These are phyloP conservation scores for Theobroma grandiflorum DNA, from an alignment of 441 rosid genomes.

Conservation along the genomic window DNA sequence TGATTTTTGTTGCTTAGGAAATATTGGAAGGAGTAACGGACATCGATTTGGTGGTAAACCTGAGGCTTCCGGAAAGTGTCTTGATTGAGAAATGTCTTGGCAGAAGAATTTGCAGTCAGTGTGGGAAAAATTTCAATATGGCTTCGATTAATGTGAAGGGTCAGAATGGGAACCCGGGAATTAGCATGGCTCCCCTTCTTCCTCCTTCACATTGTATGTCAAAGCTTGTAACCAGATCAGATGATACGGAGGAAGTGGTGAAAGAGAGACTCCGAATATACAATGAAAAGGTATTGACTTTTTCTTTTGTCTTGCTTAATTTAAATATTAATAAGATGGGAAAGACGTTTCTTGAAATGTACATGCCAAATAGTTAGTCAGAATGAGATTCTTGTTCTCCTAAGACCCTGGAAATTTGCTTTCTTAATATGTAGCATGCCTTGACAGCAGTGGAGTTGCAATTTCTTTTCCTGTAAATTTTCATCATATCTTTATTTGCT, in stretches of 20 bases:
- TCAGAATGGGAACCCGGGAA: constrained; percentile 61
- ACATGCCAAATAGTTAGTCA: neutral
- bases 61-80: constrained; percentile 66
- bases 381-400: neutral
- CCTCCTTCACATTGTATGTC: constrained; percentile 69
- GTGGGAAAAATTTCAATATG: constrained; percentile 62
- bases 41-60: constrained; percentile 71
- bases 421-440: neutral
- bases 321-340: neutral
- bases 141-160: constrained; percentile 59
- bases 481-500: neutral
- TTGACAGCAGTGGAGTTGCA: neutral
- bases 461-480: neutral
- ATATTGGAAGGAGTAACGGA: constrained; percentile 62
- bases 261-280: constrained; percentile 65
- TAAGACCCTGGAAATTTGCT: neutral
- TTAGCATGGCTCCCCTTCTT: constrained; percentile 69
- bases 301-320: neutral
- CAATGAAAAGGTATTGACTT: constrained; percentile 53
- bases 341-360: neutral
- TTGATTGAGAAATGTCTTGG: constrained; percentile 73
- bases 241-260: constrained; percentile 74
- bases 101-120: constrained; percentile 68
- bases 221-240: constrained; percentile 66
- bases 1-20: constrained; percentile 45